Evolutionary conservation across 177 flowering plant genomes (phyloP).

Genomic region (Telopea speciosissima): DNA sequence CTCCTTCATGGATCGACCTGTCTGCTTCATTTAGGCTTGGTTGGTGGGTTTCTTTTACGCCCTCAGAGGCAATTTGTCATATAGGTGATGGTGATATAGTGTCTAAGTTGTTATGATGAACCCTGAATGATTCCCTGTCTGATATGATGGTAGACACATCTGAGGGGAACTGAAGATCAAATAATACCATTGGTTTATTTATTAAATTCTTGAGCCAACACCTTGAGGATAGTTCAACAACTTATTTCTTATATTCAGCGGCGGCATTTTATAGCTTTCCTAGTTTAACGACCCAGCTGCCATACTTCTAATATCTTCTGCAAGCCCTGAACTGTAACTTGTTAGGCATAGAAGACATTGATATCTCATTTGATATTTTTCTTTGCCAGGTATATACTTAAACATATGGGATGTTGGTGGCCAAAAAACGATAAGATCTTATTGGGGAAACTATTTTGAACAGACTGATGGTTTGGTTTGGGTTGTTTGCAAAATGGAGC

Average conservation of each 20-base stretch:
- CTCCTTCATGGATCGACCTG: background rate
- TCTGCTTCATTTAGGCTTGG: background rate
- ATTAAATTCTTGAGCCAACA: too few relatives aligned
- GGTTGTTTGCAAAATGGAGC: slow-evolving; percentile 98
- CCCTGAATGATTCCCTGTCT: too few relatives aligned
- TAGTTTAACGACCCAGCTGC: too few relatives aligned
- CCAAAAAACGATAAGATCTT: slow-evolving; percentile 88
- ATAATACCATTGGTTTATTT: too few relatives aligned
- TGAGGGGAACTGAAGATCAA: too few relatives aligned
- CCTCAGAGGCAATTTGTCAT: slow-evolving; percentile 4
- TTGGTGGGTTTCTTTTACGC: background rate
- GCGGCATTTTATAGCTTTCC: background rate
- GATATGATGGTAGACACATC: too few relatives aligned
- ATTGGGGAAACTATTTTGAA: slow-evolving; percentile 99
- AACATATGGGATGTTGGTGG: slow-evolving; percentile 99
- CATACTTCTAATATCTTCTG: background rate
- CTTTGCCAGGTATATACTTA: slow-evolving; percentile 64
- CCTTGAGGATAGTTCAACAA: background rate
- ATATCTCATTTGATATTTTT: background rate
- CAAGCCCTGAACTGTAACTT: background rate
- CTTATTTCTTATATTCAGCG: background rate
- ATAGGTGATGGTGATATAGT: background rate
- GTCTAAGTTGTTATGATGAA: background rate
- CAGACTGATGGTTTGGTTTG: slow-evolving; percentile 97
- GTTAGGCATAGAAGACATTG: background rate